Evolutionary conservation across 306 rosid genomes (phyloP).

Genomic region (Cotoneaster glaucophyllus): DNA sequence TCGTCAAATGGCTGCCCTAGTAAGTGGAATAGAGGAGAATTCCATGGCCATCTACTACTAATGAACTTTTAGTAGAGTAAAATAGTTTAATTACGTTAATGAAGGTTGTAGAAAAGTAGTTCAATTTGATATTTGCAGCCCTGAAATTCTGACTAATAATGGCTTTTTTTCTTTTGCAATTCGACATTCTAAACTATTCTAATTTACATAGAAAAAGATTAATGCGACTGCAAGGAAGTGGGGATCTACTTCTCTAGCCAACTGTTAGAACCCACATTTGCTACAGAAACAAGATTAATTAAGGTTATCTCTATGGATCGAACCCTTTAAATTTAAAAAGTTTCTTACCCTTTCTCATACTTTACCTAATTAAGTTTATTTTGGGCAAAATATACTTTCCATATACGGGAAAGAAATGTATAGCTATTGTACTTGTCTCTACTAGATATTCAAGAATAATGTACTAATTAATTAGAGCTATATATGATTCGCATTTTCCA

Average conservation of each 20-base stretch:
- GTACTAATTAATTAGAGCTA: background rate
- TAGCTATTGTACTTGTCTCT: conserved; percentile 1
- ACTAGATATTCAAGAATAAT: background rate
- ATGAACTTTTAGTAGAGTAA: background rate
- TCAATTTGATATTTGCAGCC: background rate
- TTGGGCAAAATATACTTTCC: background rate
- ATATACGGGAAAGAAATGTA: background rate
- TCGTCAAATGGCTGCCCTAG: conserved; percentile 9
- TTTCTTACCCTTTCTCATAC: background rate
- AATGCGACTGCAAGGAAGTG: no score
- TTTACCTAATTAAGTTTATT: background rate
- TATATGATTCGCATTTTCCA: conserved; percentile 14
- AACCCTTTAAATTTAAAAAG: no score
- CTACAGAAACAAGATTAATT: background rate
- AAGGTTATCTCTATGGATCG: background rate
- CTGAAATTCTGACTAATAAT: background rate
- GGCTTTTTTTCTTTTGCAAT: no score
- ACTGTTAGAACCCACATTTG: background rate
- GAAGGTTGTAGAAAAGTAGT: background rate
- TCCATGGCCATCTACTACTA: background rate
- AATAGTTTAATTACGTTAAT: background rate
- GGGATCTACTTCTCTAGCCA: background rate
- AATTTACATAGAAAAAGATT: no score
- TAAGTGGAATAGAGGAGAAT: background rate
- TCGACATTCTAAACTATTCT: no score